These are phyloP conservation scores for Trichoderma sp. DNA, from an alignment of 2,329 filamentous ascomycete genomes.

Conservation along the genomic window DNA sequence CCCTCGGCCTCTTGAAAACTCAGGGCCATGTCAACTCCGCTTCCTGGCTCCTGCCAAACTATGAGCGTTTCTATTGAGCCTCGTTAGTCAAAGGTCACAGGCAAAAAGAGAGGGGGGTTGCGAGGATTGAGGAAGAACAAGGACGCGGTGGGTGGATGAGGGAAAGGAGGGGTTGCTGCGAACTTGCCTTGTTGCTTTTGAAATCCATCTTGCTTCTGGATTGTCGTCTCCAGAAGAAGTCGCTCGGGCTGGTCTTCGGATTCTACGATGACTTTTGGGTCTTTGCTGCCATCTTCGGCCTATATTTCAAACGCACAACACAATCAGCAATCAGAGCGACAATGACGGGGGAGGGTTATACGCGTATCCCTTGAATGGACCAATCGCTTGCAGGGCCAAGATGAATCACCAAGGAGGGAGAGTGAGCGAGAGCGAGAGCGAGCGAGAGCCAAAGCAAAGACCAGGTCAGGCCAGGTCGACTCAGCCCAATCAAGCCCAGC, in stretches of 20 bases:
- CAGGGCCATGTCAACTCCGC: constrained; percentile 91
- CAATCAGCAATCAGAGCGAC: neutral
- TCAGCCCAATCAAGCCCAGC: neutral
- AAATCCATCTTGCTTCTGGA: constrained; percentile 91
- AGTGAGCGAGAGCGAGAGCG: neutral
- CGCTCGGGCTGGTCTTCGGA: constrained; percentile 88
- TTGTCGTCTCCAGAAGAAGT: constrained; percentile 81
- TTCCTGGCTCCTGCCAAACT: constrained; percentile 87
- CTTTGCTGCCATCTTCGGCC: constrained; percentile 64
- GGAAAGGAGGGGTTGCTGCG: neutral
- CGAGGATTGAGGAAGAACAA: neutral
- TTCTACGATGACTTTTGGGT: constrained; percentile 83
- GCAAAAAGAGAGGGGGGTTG: neutral
- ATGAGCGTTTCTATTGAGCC: constrained; percentile 78
- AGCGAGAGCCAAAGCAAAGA: neutral
- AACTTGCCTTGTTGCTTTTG: constrained; percentile 90
- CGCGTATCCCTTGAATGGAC: neutral
- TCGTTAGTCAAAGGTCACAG: constrained; percentile 19
- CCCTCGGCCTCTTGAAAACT: constrained; percentile 98
- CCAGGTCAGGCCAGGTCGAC: neutral
- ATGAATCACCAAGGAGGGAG: neutral
- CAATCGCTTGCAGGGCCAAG: neutral
- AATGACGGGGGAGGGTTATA: neutral
- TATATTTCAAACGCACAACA: constrained; percentile 28
- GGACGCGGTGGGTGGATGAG: neutral